Conservation (phyloP, 495 filamentous ascomycete genomes). For the Aspergillus nidulans region DNA sequence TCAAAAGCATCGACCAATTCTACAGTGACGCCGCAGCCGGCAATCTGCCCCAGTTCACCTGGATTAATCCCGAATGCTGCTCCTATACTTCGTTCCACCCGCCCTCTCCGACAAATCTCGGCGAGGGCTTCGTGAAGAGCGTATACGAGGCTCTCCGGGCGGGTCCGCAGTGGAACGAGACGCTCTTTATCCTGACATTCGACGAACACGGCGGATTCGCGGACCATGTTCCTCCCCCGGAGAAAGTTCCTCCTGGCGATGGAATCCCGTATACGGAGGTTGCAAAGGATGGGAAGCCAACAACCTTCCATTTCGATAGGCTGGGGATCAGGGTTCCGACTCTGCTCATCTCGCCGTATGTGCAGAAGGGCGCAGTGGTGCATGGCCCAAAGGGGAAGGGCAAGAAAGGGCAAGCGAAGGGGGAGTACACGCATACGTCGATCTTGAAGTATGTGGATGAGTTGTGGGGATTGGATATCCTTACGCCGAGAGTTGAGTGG, state of each 20-base stretch:
- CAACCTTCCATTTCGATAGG: slow-evolving; percentile 46
- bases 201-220: slow-evolving; percentile 50
- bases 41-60: slow-evolving; percentile 42
- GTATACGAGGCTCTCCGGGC: slow-evolving; percentile 47
- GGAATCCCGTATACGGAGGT: slow-evolving; percentile 38
- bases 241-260: slow-evolving; percentile 40
- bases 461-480: slow-evolving; percentile 40
- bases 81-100: slow-evolving; percentile 47
- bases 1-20: slow-evolving; percentile 32
- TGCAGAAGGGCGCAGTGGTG: slow-evolving; percentile 39
- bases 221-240: slow-evolving; percentile 45
- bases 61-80: slow-evolving; percentile 53
- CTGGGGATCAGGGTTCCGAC: slow-evolving; percentile 49
- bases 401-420: no score
- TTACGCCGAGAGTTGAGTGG: slow-evolving; percentile 41
- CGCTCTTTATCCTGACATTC: slow-evolving; percentile 40
- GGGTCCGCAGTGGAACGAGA: slow-evolving; percentile 45
- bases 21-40: slow-evolving; percentile 37
- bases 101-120: slow-evolving; percentile 41
- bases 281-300: slow-evolving; percentile 35
- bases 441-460: slow-evolving; percentile 40
- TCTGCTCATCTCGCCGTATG: slow-evolving; percentile 44
- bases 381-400: slow-evolving; percentile 25
- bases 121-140: slow-evolving; percentile 47
- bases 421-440: slow-evolving; percentile 43